These are phyloP conservation scores for Nasturtium officinale DNA, from an alignment of 345 rosid species.

Conservation along the genomic window DNA sequence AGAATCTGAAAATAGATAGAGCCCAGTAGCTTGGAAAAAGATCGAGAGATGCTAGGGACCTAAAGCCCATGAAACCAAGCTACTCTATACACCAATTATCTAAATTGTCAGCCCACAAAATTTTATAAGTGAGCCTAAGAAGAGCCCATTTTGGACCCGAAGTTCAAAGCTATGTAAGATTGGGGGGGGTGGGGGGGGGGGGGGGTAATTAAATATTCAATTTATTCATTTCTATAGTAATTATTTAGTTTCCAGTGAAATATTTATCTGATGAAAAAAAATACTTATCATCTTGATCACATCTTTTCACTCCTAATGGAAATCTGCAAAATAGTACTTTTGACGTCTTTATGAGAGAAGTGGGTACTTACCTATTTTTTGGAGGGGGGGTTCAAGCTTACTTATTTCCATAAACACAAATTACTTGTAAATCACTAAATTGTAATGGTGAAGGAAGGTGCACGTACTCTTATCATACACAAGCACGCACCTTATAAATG, in stretches of 20 bases:
- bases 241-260: too few species aligned
- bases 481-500: not conserved
- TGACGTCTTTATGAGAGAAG: too few species aligned
- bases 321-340: too few species aligned
- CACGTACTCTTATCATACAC: slow-evolving; percentile 11
- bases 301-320: too few species aligned
- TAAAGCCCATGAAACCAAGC: slow-evolving; percentile 5
- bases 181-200: too few species aligned
- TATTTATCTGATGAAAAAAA: too few species aligned
- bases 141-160: slow-evolving; percentile 10
- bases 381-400: too few species aligned
- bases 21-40: not conserved
- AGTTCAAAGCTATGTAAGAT: not conserved
- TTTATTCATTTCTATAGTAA: not conserved
- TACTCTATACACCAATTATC: not conserved
- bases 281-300: too few species aligned
- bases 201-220: not conserved
- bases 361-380: too few species aligned
- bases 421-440: not conserved
- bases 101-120: not conserved
- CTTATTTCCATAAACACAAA: too few species aligned
- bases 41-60: not conserved
- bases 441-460: not conserved
- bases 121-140: not conserved
- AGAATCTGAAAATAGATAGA: not conserved